These are phyloP conservation scores for Alternaria novae-zelandiae DNA, from an alignment of 2,329 filamentous ascomycete genomes.

Conservation along the genomic window DNA sequence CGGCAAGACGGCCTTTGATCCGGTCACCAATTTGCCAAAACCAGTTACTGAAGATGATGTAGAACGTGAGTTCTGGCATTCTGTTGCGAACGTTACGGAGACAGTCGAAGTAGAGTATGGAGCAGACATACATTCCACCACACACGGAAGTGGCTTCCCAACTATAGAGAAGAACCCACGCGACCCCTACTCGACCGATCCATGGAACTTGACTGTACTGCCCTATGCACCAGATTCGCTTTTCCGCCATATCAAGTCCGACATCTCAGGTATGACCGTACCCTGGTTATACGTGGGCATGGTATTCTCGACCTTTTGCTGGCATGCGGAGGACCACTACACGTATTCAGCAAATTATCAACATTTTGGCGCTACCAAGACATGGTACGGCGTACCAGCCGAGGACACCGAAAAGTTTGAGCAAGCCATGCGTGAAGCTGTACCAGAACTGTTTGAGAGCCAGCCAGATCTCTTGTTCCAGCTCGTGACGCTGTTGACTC, in stretches of 20 bases:
- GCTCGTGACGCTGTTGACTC: slow-evolving; percentile 92
- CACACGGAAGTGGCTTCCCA: slow-evolving; percentile 95
- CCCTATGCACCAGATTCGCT: slow-evolving; percentile 90
- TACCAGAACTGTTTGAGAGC: slow-evolving; percentile 95
- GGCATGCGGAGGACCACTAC: slow-evolving; percentile 99
- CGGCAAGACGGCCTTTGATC: slow-evolving; percentile 86
- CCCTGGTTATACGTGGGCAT: slow-evolving; percentile 99
- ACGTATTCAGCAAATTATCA: slow-evolving; percentile 98
- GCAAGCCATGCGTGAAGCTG: slow-evolving; percentile 90
- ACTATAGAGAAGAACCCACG: slow-evolving; percentile 90
- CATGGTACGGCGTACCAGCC: slow-evolving; percentile 97
- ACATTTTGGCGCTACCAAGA: slow-evolving; percentile 97
- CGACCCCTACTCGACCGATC: slow-evolving; percentile 85
- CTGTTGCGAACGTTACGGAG: slow-evolving; percentile 92
- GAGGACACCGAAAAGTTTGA: slow-evolving; percentile 95
- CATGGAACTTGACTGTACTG: slow-evolving; percentile 94
- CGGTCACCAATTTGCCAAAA: slow-evolving; percentile 78
- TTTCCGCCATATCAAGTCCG: slow-evolving; percentile 96
- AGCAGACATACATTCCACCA: slow-evolving; percentile 97
- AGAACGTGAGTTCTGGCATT: slow-evolving; percentile 93
- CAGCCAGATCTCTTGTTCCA: slow-evolving; percentile 97
- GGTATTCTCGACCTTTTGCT: slow-evolving; percentile 99
- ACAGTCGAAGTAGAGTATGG: slow-evolving; percentile 98
- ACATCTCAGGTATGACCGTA: slow-evolving; percentile 98
- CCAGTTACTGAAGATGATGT: slow-evolving; percentile 94